phyloP scores from a whole-genome alignment of 192 early-diverging fungal genomes.

The Obelidium mucronatum region DNA sequence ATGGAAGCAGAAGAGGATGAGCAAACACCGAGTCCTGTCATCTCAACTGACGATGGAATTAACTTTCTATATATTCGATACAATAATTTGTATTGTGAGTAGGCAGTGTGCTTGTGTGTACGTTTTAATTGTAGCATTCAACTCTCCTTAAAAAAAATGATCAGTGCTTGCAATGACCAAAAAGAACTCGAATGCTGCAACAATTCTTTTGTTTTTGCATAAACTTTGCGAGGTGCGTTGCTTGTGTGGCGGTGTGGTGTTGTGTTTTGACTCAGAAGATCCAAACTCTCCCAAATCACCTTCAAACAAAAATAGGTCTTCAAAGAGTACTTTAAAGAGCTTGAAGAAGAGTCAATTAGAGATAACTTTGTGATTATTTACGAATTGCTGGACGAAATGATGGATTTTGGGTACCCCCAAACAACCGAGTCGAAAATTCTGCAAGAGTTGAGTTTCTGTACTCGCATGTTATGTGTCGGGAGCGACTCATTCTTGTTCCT shows the following conservation, averaged over 20 bases:
- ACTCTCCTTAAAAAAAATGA: background rate
- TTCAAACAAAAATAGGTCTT: conserved; percentile 69
- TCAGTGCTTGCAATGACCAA: conserved; percentile 92
- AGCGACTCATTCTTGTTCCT: background rate
- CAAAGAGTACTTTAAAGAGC: conserved; percentile 89
- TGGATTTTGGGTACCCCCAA: conserved; percentile 86
- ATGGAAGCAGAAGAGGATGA: conserved; percentile 93
- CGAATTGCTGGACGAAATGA: conserved; percentile 65
- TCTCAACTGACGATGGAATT: conserved; percentile 93
- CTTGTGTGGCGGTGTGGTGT: background rate
- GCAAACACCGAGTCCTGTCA: conserved; percentile 84
- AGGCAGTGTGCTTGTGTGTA: background rate
- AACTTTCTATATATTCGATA: conserved; percentile 94
- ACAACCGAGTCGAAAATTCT: conserved; percentile 74
- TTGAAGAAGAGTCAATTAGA: conserved; percentile 77
- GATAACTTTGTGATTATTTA: conserved; percentile 68
- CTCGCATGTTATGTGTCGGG: background rate
- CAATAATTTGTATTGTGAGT: conserved; percentile 92
- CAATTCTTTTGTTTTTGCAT: conserved; percentile 94
- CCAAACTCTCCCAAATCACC: background rate
- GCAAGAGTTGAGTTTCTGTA: conserved; percentile 70
- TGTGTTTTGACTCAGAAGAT: background rate
- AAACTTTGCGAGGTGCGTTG: conserved; percentile 78
- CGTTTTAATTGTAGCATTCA: background rate
- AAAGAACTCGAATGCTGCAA: conserved; percentile 98